A percentile compares a stretch with the other conserved stretches of the same genome.
phyloP scores from a whole-genome alignment of 2,329 filamentous ascomycete species.

The Xylogone sp. region DNA sequence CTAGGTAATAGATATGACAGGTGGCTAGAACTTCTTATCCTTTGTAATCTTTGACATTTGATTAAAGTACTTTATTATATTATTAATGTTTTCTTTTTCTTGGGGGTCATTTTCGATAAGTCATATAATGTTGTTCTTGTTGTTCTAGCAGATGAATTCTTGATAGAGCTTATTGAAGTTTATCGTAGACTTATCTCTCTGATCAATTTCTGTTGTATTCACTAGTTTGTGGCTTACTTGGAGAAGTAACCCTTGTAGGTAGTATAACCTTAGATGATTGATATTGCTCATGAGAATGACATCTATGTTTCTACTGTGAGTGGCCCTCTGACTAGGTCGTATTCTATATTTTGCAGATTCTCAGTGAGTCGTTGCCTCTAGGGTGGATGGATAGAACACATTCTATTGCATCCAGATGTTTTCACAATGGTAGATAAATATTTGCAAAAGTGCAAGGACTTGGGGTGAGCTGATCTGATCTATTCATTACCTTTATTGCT shows the following conservation, averaged over 20 bases:
- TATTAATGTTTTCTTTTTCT: not conserved
- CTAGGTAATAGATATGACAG: not conserved
- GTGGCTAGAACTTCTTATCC: not conserved
- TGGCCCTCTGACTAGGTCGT: not conserved
- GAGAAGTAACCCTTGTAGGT: not conserved
- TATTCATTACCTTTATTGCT: not conserved
- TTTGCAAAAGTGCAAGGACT: conserved; percentile 45
- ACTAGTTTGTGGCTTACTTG: not conserved
- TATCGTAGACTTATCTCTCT: too few species aligned
- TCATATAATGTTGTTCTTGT: not conserved
- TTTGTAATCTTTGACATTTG: too few species aligned
- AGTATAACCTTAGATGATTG: conserved; percentile 32
- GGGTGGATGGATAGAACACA: conserved; percentile 52
- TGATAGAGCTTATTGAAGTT: not conserved
- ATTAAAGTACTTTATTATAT: not conserved
- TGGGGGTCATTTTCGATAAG: not conserved
- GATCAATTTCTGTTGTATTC: not conserved
- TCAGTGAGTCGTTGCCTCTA: conserved; percentile 12
- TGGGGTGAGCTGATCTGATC: conserved; percentile 33
- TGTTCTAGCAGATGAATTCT: not conserved
- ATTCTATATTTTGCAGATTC: not conserved
- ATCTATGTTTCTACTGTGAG: conserved; percentile 50
- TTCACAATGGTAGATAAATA: conserved; percentile 45
- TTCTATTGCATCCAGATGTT: conserved; percentile 44
- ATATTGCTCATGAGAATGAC: conserved; percentile 43